Percentiles rank a stretch among this genome's conserved stretches.
Evolutionary conservation across 768 basidiomycete genomes (phyloP).

Genomic region (Tylopilus intermedius): DNA sequence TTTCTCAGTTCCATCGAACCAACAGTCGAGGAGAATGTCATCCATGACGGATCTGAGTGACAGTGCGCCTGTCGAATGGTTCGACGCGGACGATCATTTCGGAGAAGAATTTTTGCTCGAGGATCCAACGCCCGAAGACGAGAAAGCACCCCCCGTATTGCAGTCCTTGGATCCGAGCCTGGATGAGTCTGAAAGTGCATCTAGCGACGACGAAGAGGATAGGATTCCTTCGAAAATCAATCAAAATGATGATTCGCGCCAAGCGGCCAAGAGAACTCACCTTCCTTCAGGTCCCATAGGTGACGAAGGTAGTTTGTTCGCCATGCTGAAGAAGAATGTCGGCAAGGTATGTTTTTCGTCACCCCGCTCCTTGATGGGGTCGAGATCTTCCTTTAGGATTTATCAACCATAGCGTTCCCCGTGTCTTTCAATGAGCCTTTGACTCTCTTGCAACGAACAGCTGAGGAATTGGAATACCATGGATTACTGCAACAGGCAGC

Average conservation of each 20-base stretch:
- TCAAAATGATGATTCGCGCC: conserved; percentile 12
- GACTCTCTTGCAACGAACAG: conserved; percentile 73
- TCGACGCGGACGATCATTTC: conserved; percentile 56
- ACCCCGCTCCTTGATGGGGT: neutral
- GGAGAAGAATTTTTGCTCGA: conserved; percentile 62
- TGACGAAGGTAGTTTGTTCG: conserved; percentile 79
- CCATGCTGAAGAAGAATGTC: conserved; percentile 82
- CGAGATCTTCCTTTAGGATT: conserved; percentile 46
- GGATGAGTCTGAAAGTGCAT: conserved; percentile 35
- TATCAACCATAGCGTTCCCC: conserved; percentile 79
- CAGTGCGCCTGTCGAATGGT: conserved; percentile 59
- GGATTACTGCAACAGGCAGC: conserved; percentile 65
- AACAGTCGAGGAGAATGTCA: conserved; percentile 41
- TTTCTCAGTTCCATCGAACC: conserved; percentile 28
- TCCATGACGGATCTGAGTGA: conserved; percentile 47
- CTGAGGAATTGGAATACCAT: conserved; percentile 81
- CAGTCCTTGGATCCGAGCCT: conserved; percentile 40
- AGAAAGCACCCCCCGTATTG: conserved; percentile 35
- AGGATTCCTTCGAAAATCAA: neutral
- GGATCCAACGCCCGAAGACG: conserved; percentile 36
- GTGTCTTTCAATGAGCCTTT: conserved; percentile 89
- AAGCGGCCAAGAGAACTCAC: conserved; percentile 46
- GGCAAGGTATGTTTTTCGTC: conserved; percentile 55
- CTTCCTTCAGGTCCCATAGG: conserved; percentile 57
- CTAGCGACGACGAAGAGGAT: conserved; percentile 51